These are phyloP conservation scores for Chlorella sorokiniana DNA, from an alignment of 139 green algal species.

Conservation along the genomic window DNA sequence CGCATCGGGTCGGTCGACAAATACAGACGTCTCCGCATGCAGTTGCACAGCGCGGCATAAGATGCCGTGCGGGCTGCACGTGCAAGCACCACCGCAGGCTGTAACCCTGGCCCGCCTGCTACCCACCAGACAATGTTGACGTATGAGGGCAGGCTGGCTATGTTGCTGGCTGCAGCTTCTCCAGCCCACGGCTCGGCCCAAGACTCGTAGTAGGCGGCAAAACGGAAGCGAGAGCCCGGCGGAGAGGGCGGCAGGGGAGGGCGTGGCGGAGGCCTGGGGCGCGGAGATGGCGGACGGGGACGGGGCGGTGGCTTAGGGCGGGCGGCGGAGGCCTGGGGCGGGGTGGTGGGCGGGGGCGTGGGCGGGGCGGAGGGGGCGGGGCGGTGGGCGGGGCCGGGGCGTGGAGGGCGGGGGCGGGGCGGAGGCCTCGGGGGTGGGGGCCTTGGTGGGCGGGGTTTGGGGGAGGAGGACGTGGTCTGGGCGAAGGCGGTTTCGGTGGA, in stretches of 20 bases:
- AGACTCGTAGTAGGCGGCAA: slow-evolving; percentile 8
- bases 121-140: slow-evolving; percentile 50
- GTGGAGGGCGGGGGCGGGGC: neutral
- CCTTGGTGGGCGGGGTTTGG: neutral
- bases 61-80: too few relatives aligned
- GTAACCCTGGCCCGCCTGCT: too few relatives aligned
- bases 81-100: too few relatives aligned
- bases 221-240: neutral
- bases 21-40: too few relatives aligned
- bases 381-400: neutral
- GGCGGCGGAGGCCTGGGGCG: neutral
- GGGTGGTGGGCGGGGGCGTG: neutral
- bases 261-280: neutral
- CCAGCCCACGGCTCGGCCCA: slow-evolving; percentile 37
- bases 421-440: neutral
- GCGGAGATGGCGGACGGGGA: neutral
- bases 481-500: neutral
- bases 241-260: neutral
- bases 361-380: neutral
- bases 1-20: neutral
- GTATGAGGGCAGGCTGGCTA: slow-evolving; percentile 48
- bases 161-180: neutral
- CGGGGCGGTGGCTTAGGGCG: neutral
- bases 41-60: too few relatives aligned
- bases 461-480: neutral